Conservation (phyloP, 1,139 yeast genomes). For the Geotrichum australiense region DNA sequence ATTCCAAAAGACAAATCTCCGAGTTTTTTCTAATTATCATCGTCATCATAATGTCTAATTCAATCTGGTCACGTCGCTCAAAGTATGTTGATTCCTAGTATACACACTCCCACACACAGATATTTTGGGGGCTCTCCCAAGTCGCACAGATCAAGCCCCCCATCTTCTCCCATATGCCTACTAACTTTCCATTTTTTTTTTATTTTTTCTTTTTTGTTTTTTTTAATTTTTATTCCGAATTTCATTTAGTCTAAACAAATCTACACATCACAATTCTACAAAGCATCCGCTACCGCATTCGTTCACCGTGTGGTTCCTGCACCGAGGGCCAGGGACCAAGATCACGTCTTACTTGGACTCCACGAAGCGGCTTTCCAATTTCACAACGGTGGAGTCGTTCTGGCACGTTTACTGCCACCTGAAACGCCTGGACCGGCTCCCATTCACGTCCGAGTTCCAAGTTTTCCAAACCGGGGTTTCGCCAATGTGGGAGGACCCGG, state of each 20-base stretch:
- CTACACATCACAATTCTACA: neutral
- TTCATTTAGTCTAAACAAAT: neutral
- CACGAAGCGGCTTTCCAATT: conserved; percentile 32
- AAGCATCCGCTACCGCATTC: conserved; percentile 17
- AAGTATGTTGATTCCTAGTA: conserved; percentile 22
- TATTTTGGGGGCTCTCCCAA: too few relatives aligned
- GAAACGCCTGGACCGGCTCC: conserved; percentile 43
- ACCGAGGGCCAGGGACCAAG: conserved; percentile 34
- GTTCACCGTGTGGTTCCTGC: conserved; percentile 36
- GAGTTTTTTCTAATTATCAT: neutral
- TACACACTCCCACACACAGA: too few relatives aligned
- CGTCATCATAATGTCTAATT: conserved; percentile 10
- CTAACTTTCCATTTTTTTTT: too few relatives aligned
- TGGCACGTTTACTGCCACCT: conserved; percentile 49
- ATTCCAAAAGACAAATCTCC: neutral
- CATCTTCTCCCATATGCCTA: too few relatives aligned
- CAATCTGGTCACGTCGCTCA: conserved; percentile 26
- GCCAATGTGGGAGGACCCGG: conserved; percentile 70
- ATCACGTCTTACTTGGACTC: conserved; percentile 33
- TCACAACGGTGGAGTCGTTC: conserved; percentile 51
- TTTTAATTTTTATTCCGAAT: neutral
- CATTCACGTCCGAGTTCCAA: conserved; percentile 52
- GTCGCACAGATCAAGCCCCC: too few relatives aligned
- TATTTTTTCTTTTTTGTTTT: conserved; percentile 6
- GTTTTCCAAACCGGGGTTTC: conserved; percentile 57